Evolutionary conservation across 2,329 filamentous ascomycete genomes (phyloP).

Genomic region (Arthrobotrys megalospora): DNA sequence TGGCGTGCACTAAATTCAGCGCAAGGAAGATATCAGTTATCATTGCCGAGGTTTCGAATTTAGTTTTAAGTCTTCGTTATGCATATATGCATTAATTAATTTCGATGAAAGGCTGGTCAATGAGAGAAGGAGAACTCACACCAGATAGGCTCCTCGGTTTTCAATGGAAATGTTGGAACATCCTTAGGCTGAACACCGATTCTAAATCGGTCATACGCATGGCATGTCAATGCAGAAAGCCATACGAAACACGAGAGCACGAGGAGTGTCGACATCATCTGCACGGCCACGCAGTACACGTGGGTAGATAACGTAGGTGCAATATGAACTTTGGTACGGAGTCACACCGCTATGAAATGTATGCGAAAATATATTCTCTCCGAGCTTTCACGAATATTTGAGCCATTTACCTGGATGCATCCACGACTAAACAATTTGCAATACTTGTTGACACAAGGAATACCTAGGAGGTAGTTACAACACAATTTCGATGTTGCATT

Average conservation of each 20-base stretch:
- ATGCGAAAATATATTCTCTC: too few species aligned
- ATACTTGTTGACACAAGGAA: too few species aligned
- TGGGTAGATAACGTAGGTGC: too few species aligned
- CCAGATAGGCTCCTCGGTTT: slow-evolving; percentile 45
- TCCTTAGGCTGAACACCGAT: slow-evolving; percentile 45
- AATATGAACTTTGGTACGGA: too few species aligned
- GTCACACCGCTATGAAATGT: too few species aligned
- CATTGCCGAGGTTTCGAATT: background rate
- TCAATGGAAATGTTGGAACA: slow-evolving; percentile 34
- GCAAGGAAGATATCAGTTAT: background rate
- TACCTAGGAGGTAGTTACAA: background rate
- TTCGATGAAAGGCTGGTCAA: background rate
- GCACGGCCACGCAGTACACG: background rate
- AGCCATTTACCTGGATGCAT: too few species aligned
- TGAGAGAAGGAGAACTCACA: slow-evolving; percentile 14
- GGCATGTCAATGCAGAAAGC: background rate
- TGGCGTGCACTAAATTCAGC: slow-evolving; percentile 39
- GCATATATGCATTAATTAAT: too few species aligned
- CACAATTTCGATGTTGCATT: background rate
- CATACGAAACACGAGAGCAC: background rate
- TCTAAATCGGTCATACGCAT: slow-evolving; percentile 42
- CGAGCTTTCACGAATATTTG: background rate
- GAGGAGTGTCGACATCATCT: background rate
- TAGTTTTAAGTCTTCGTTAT: too few species aligned
- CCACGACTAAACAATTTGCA: too few species aligned